Percentiles rank a stretch among this genome's conserved stretches.
These are phyloP conservation scores for Penicillium sp. DNA, from an alignment of 2,329 filamentous ascomycete species.

Conservation along the genomic window DNA sequence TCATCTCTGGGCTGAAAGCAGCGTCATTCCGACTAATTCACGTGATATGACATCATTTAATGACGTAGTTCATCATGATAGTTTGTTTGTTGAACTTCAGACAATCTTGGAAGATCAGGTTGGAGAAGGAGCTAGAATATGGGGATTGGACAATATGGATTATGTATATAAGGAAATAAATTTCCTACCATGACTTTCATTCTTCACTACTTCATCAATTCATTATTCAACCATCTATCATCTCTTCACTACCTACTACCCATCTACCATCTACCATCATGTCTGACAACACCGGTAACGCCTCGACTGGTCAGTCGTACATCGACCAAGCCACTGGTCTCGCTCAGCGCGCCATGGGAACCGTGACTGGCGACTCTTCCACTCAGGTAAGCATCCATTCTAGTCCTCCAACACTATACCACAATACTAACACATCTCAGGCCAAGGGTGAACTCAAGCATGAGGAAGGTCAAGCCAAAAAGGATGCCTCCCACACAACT, in stretches of 20 bases:
- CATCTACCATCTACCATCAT: conserved; percentile 20
- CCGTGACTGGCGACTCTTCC: conserved; percentile 68
- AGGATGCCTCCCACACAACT: conserved; percentile 69
- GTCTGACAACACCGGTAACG: conserved; percentile 32
- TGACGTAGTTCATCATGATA: conserved; percentile 21
- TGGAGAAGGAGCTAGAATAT: conserved; percentile 4
- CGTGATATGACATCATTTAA: conserved; percentile 24
- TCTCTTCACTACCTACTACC: not conserved
- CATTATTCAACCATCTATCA: not conserved
- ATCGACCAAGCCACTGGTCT: conserved; percentile 71
- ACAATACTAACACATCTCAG: conserved; percentile 49
- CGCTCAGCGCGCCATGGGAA: conserved; percentile 70
- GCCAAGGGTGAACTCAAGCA: conserved; percentile 66
- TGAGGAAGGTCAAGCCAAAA: conserved; percentile 62
- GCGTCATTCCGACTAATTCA: conserved; percentile 5
- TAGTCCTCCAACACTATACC: not conserved
- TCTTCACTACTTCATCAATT: not conserved
- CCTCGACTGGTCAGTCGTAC: conserved; percentile 78
- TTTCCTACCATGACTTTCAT: not conserved
- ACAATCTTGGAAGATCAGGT: not conserved
- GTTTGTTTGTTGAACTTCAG: conserved; percentile 6
- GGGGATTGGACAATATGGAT: not conserved
- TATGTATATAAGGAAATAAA: conserved; percentile 4
- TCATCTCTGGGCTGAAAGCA: too few species aligned
- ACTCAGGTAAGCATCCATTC: conserved; percentile 56